Conservation (phyloP, 2,329 filamentous ascomycete species). For the Trichoderma aggressivum region DNA sequence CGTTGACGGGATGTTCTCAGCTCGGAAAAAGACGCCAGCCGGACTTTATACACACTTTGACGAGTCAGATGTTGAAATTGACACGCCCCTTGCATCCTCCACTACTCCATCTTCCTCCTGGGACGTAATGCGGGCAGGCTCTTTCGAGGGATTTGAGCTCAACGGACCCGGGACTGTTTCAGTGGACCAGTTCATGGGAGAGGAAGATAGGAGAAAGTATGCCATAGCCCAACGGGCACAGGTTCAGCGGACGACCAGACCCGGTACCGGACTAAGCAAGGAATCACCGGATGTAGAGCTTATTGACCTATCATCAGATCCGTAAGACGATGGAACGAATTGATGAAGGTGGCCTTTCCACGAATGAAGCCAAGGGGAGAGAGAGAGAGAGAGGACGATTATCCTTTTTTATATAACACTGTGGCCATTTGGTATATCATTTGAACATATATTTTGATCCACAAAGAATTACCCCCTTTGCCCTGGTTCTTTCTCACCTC, state of each 20-base stretch:
- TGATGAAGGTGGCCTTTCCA: neutral
- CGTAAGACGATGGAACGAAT: neutral
- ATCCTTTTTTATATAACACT: neutral
- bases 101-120: constrained; percentile 11
- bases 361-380: neutral
- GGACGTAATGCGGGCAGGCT: constrained; percentile 43
- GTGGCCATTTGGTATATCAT: neutral
- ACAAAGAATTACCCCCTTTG: neutral
- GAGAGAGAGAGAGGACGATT: neutral
- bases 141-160: constrained; percentile 64
- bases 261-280: neutral
- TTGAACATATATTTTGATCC: neutral
- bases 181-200: constrained; percentile 72
- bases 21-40: constrained; percentile 62
- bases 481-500: neutral
- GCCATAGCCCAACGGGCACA: constrained; percentile 62
- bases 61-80: constrained; percentile 16
- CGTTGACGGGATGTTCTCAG: constrained; percentile 75
- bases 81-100: neutral
- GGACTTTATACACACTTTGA: constrained; percentile 63
- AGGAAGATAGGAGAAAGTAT: constrained; percentile 73
- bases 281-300: constrained; percentile 16
- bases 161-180: constrained; percentile 55
- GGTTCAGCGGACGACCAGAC: constrained; percentile 26
- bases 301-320: constrained; percentile 11